These are phyloP conservation scores for Kuraishia ogatae DNA, from an alignment of 805 yeast species.

Conservation along the genomic window DNA sequence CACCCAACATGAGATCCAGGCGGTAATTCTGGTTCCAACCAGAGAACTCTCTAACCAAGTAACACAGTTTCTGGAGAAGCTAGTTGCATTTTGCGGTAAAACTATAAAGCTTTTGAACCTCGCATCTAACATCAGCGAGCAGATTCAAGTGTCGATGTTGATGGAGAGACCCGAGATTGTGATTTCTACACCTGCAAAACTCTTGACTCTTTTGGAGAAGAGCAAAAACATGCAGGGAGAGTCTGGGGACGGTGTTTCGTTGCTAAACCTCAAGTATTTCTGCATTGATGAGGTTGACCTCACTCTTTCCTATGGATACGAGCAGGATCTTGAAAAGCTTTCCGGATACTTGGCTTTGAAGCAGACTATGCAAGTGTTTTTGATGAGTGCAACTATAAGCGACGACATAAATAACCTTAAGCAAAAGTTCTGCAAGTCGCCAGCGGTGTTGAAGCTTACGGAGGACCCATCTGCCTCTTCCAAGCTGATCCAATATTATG, in stretches of 20 bases:
- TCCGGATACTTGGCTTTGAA: conserved; percentile 59
- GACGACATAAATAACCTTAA: conserved; percentile 79
- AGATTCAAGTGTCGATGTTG: conserved; percentile 63
- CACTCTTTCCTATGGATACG: conserved; percentile 81
- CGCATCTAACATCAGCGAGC: conserved; percentile 55
- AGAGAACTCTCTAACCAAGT: conserved; percentile 90
- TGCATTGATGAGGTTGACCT: conserved; percentile 96
- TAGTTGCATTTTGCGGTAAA: conserved; percentile 64
- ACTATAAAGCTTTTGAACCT: conserved; percentile 59
- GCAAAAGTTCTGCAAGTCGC: conserved; percentile 67
- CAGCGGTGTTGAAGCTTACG: conserved; percentile 73
- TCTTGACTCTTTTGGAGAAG: conserved; percentile 46
- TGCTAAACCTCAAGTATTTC: conserved; percentile 53
- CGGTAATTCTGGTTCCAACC: conserved; percentile 84
- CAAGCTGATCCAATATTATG: conserved; percentile 77
- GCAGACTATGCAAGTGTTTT: conserved; percentile 74
- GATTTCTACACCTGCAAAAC: conserved; percentile 80
- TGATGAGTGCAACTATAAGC: conserved; percentile 93
- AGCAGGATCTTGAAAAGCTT: conserved; percentile 69
- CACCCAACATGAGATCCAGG: conserved; percentile 28
- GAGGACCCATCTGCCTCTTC: conserved; percentile 54
- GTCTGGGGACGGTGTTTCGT: conserved; percentile 30
- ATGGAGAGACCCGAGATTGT: conserved; percentile 72
- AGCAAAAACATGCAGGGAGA: conserved; percentile 21
- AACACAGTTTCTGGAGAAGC: conserved; percentile 53